These are phyloP conservation scores for Malus asiatica DNA, from an alignment of 306 rosid species.

Conservation along the genomic window DNA sequence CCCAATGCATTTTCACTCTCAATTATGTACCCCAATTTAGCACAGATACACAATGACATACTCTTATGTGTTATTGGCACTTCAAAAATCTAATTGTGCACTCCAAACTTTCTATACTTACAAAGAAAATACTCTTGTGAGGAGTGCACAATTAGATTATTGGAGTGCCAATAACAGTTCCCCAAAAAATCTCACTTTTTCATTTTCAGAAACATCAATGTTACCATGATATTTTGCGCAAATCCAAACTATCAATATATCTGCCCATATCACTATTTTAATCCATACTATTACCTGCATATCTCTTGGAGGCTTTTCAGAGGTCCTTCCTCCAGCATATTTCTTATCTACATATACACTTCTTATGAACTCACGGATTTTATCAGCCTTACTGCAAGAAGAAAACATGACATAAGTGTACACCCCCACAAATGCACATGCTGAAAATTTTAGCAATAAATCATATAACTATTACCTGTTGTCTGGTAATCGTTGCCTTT, in stretches of 20 bases:
- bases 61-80: too few species aligned
- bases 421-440: background rate
- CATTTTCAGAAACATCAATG: background rate
- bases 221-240: background rate
- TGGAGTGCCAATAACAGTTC: too few species aligned
- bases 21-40: background rate
- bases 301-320: conserved; percentile 80
- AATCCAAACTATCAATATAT: background rate
- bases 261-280: background rate
- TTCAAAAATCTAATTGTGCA: too few species aligned
- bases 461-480: conserved; percentile 48
- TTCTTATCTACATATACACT: conserved; percentile 65
- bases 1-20: background rate
- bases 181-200: background rate
- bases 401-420: conserved; percentile 13
- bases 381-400: conserved; percentile 67
- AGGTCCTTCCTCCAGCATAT: conserved; percentile 59
- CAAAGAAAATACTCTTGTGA: too few species aligned
- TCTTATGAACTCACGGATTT: conserved; percentile 73
- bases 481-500: conserved; percentile 63
- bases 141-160: too few species aligned
- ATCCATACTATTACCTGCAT: conserved; percentile 46
- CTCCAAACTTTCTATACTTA: too few species aligned
- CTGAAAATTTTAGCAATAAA: conserved; percentile 7
- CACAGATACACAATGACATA: background rate